A percentile compares a stretch with the other conserved stretches of the same genome.
These are phyloP conservation scores for Leptographium procerum DNA, from an alignment of 2,329 filamentous ascomycete species.

Conservation along the genomic window DNA sequence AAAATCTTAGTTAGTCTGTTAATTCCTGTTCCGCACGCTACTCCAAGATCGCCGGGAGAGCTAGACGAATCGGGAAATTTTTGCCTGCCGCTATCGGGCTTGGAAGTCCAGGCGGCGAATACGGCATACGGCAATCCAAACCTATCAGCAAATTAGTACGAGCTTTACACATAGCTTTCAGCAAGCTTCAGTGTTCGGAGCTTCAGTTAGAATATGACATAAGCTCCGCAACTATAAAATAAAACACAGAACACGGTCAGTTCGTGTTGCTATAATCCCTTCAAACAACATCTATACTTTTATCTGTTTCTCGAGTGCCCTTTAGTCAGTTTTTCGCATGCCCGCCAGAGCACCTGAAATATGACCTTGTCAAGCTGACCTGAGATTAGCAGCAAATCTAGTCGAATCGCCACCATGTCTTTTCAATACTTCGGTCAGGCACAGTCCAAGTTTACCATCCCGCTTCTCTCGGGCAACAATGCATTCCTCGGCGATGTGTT, in stretches of 20 bases:
- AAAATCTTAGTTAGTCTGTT: neutral
- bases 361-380: neutral
- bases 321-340: neutral
- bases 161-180: neutral
- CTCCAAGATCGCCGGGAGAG: neutral
- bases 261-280: neutral
- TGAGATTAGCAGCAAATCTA: neutral
- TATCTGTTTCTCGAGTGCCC: neutral
- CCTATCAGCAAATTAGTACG: neutral
- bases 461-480: conserved; percentile 3
- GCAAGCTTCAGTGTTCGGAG: neutral
- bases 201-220: neutral
- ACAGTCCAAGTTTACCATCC: conserved; percentile 4
- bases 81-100: conserved; percentile 3
- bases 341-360: neutral
- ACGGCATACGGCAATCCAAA: conserved; percentile 1
- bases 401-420: neutral
- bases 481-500: conserved; percentile 8
- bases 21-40: neutral
- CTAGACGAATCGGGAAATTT: conserved; percentile 3
- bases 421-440: conserved; percentile 5
- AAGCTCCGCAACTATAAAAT: neutral
- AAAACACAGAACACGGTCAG: neutral
- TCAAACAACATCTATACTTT: neutral
- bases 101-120: neutral